phyloP scores from a whole-genome alignment of 768 basidiomycete genomes.

The Austroboletus festivus region DNA sequence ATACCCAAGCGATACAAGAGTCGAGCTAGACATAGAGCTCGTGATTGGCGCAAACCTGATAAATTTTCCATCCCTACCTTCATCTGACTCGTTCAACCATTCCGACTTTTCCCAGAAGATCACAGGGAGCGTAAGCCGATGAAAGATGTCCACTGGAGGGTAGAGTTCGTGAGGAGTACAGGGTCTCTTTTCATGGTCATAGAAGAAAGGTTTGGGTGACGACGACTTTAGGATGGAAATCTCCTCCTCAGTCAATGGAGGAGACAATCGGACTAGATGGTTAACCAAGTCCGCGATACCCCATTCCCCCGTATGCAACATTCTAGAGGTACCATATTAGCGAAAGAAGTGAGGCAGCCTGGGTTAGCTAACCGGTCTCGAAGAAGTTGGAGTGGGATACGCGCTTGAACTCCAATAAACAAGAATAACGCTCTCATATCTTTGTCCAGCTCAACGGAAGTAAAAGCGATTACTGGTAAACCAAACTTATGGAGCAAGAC shows the following conservation, averaged over 20 bases:
- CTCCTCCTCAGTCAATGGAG: neutral
- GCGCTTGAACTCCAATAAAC: neutral
- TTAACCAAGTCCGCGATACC: neutral
- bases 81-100: slow-evolving; percentile 76
- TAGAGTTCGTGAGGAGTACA: slow-evolving; percentile 71
- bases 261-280: slow-evolving; percentile 4
- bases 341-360: neutral
- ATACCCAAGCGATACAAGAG: slow-evolving; percentile 70
- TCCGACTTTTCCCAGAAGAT: slow-evolving; percentile 78
- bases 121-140: slow-evolving; percentile 68
- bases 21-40: slow-evolving; percentile 42
- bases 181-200: slow-evolving; percentile 38
- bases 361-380: neutral
- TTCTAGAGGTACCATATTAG: neutral
- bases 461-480: neutral
- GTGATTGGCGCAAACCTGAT: too few species aligned
- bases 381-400: neutral
- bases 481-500: neutral
- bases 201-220: slow-evolving; percentile 43
- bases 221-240: neutral
- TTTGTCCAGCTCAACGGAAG: slow-evolving; percentile 35
- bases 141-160: slow-evolving; percentile 70
- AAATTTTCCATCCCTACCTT: slow-evolving; percentile 49
- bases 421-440: neutral
- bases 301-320: slow-evolving; percentile 5